Conservation (phyloP, 345 rosid genomes). For the Geranium brycei region DNA sequence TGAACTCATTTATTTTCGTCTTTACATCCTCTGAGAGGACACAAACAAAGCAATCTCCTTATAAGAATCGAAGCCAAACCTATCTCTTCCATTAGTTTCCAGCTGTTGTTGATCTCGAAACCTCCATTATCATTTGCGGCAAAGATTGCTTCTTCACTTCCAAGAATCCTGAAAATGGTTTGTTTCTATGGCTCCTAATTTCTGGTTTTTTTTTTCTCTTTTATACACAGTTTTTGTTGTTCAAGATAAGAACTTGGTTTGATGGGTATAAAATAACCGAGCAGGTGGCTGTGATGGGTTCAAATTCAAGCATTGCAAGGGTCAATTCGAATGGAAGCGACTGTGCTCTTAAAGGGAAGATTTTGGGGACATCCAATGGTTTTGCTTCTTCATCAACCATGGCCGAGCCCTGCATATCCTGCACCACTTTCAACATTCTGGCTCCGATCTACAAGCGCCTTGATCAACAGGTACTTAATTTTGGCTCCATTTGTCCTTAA, state of each 20-base stretch:
- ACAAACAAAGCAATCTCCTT: background rate
- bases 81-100: background rate
- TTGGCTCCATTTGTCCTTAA: background rate
- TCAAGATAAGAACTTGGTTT: background rate
- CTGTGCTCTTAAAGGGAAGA: background rate
- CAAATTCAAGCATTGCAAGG: background rate
- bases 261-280: background rate
- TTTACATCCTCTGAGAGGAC: no score
- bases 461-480: slow-evolving; percentile 34
- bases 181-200: background rate
- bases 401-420: background rate
- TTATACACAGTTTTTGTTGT: no score
- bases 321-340: background rate
- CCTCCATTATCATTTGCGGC: background rate
- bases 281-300: background rate
- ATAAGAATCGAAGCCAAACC: background rate
- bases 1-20: no score
- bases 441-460: slow-evolving; percentile 75
- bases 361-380: background rate
- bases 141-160: background rate
- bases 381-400: background rate
- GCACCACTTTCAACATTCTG: slow-evolving; percentile 64
- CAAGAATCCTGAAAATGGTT: background rate
- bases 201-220: background rate
- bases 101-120: background rate